Percentiles rank a stretch among this genome's conserved stretches.
phyloP scores from a whole-genome alignment of 495 filamentous ascomycete genomes.

The Cudoniella acicularis region DNA sequence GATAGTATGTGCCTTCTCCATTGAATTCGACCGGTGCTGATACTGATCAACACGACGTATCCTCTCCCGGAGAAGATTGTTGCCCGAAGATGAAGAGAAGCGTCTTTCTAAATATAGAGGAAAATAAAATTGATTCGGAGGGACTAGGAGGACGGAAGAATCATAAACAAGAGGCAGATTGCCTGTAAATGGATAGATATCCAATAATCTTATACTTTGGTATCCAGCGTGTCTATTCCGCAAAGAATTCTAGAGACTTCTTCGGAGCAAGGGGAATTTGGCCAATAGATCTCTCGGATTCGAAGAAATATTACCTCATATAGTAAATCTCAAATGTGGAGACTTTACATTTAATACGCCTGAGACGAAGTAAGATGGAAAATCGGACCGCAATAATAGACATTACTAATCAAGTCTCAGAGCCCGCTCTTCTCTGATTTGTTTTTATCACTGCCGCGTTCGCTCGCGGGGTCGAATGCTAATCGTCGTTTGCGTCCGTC shows the following conservation, averaged over 20 bases:
- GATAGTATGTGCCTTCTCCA: slow-evolving; percentile 9
- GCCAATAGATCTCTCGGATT: background rate
- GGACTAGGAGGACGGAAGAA: background rate
- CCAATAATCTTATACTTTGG: background rate
- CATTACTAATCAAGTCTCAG: too few species aligned
- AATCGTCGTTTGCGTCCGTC: too few species aligned
- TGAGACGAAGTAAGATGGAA: background rate
- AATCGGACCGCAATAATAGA: too few species aligned
- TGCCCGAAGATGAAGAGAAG: slow-evolving; percentile 12
- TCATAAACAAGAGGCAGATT: slow-evolving; percentile 3
- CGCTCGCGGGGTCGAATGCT: too few species aligned
- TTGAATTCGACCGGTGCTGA: background rate
- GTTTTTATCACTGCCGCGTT: too few species aligned
- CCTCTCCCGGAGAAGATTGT: slow-evolving; percentile 16
- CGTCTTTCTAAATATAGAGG: background rate
- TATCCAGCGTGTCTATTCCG: background rate
- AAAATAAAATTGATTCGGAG: slow-evolving; percentile 13
- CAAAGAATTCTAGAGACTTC: background rate
- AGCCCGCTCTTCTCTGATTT: too few species aligned
- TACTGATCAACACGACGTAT: slow-evolving; percentile 13
- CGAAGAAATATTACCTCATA: background rate
- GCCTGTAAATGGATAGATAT: background rate
- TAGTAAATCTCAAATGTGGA: background rate
- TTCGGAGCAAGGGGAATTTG: background rate
- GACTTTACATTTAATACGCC: background rate